phyloP scores from a whole-genome alignment of 2,329 filamentous ascomycete genomes.

The Ophiosphaerella narmari region DNA sequence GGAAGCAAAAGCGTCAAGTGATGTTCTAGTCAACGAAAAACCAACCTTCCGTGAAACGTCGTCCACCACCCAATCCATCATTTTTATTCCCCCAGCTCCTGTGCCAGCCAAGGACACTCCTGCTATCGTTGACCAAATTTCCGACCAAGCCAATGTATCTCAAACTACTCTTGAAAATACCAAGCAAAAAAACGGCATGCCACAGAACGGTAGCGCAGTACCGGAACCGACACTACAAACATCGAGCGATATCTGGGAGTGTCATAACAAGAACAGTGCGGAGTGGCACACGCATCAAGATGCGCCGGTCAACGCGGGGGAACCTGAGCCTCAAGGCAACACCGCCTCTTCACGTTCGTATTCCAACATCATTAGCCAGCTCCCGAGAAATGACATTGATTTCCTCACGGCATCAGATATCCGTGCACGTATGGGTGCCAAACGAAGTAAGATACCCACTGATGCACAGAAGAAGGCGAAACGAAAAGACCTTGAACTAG shows the following conservation, averaged over 20 bases:
- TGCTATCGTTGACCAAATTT: not conserved
- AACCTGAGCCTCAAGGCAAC: not conserved
- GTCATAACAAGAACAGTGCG: not conserved
- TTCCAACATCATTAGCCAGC: conserved; percentile 34
- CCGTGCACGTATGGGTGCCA: conserved; percentile 49
- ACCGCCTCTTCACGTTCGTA: conserved; percentile 14
- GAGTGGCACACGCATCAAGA: not conserved
- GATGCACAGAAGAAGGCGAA: conserved; percentile 18
- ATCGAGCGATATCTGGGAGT: not conserved
- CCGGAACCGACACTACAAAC: not conserved
- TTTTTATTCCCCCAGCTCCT: not conserved
- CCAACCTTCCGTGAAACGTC: too few species aligned
- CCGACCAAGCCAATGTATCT: too few species aligned
- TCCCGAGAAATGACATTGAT: conserved; percentile 48
- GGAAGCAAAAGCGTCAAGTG: not conserved
- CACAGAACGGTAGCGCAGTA: too few species aligned
- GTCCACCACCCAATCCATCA: too few species aligned
- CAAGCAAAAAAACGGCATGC: too few species aligned
- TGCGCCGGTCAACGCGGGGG: not conserved
- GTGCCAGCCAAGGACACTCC: not conserved
- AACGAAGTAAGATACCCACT: conserved; percentile 8
- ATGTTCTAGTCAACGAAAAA: not conserved
- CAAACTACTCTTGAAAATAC: too few species aligned
- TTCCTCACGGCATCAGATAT: conserved; percentile 48
- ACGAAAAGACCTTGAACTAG: conserved; percentile 34